These are phyloP conservation scores for Plasmodium adleri DNA, from an alignment of 169 alveolate genomes.

Conservation along the genomic window DNA sequence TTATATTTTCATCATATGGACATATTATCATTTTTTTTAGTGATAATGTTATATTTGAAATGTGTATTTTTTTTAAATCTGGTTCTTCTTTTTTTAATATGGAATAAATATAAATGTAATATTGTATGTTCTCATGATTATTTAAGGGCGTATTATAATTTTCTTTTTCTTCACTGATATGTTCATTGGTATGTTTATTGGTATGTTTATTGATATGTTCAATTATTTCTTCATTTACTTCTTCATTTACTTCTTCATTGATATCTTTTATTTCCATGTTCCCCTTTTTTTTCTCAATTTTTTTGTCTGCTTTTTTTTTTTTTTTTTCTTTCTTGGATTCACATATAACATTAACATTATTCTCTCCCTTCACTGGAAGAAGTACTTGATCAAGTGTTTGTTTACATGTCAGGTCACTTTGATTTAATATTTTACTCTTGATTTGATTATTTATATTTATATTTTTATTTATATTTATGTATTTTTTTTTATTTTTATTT, in stretches of 20 bases:
- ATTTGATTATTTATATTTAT: background rate
- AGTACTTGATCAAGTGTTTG: too few relatives aligned
- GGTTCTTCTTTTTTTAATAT: background rate
- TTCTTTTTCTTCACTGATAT: background rate
- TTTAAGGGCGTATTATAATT: background rate
- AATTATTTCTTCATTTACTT: background rate
- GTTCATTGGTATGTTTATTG: background rate
- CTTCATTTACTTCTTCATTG: background rate
- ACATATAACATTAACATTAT: too few relatives aligned
- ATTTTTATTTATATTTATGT: background rate
- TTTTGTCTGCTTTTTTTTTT: too few relatives aligned
- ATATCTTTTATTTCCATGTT: background rate
- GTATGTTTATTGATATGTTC: background rate
- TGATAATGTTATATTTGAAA: background rate
- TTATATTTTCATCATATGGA: conserved; percentile 55
- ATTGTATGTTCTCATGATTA: background rate
- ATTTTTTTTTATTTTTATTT: background rate
- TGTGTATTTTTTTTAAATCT: background rate
- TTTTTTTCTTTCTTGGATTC: too few relatives aligned
- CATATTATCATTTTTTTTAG: conserved; percentile 39
- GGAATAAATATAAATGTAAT: conserved; percentile 8
- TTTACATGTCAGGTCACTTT: too few relatives aligned
- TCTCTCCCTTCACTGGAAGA: too few relatives aligned
- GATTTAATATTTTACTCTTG: too few relatives aligned
- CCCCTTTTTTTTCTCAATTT: too few relatives aligned